phyloP scores from a whole-genome alignment of 192 early-diverging fungal genomes.

The Linnemannia exigua region DNA sequence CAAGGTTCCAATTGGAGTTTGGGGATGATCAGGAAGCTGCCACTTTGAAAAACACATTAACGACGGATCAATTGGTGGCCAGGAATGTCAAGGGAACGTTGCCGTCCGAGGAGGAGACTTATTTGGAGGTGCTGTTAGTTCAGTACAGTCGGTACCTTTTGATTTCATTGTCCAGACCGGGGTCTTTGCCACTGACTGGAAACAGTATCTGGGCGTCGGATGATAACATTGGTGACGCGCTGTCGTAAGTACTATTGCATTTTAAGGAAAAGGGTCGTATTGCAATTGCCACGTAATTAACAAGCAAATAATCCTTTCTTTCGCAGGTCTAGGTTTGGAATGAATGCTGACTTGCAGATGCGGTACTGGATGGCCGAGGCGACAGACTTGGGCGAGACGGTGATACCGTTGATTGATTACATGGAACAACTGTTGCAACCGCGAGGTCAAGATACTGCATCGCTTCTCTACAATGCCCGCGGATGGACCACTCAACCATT shows the following conservation, averaged over 20 bases:
- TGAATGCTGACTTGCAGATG: slow-evolving; percentile 18
- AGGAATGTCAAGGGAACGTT: not conserved
- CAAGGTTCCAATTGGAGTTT: slow-evolving; percentile 2
- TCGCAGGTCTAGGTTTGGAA: slow-evolving; percentile 9
- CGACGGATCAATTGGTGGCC: slow-evolving; percentile 16
- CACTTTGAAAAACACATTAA: not conserved
- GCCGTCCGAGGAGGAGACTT: not conserved
- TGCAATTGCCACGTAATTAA: not conserved
- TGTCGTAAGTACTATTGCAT: slow-evolving; percentile 1
- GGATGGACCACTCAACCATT: slow-evolving; percentile 33
- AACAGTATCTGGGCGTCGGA: slow-evolving; percentile 4
- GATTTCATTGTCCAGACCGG: slow-evolving; percentile 30
- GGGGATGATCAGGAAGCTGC: not conserved
- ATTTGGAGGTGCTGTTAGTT: slow-evolving; percentile 13
- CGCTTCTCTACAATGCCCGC: slow-evolving; percentile 11
- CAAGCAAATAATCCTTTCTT: not conserved
- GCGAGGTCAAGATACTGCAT: slow-evolving; percentile 24
- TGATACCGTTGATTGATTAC: slow-evolving; percentile 33
- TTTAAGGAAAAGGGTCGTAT: not conserved
- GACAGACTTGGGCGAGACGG: slow-evolving; percentile 27
- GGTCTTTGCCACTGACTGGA: slow-evolving; percentile 25
- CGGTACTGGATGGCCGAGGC: slow-evolving; percentile 22
- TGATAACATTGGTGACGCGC: not conserved
- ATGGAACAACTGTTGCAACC: slow-evolving; percentile 29
- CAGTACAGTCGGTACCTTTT: slow-evolving; percentile 36